These are phyloP conservation scores for Globisporangium barbulae DNA, from an alignment of 352 stramenopile genomes.

Conservation along the genomic window DNA sequence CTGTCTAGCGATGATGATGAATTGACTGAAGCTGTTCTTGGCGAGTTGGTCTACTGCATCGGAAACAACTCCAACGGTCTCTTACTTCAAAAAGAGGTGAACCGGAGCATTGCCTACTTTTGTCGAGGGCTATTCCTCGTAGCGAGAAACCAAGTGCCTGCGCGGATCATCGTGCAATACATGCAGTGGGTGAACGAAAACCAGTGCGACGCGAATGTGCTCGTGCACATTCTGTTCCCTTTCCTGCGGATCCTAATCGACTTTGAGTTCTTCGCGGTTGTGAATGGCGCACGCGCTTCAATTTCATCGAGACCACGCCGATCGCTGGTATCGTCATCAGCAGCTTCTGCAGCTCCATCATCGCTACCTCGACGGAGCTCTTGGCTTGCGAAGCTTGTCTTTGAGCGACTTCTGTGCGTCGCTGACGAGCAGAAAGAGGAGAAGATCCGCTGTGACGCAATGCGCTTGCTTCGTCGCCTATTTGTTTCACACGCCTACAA, in stretches of 20 bases:
- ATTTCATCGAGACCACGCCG: background rate
- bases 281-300: slow-evolving; percentile 36
- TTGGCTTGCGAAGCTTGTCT: slow-evolving; percentile 59
- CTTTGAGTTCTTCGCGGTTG: slow-evolving; percentile 63
- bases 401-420: slow-evolving; percentile 48
- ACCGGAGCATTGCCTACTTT: slow-evolving; percentile 55
- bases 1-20: slow-evolving; percentile 29
- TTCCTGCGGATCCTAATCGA: slow-evolving; percentile 65
- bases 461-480: slow-evolving; percentile 55
- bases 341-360: background rate
- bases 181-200: slow-evolving; percentile 37
- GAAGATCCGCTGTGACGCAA: slow-evolving; percentile 48
- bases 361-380: background rate
- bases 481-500: slow-evolving; percentile 66
- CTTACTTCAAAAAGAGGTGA: slow-evolving; percentile 61
- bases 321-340: background rate
- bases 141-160: slow-evolving; percentile 37
- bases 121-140: slow-evolving; percentile 58
- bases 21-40: slow-evolving; percentile 41
- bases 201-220: slow-evolving; percentile 42
- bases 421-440: slow-evolving; percentile 58
- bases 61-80: slow-evolving; percentile 34
- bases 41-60: slow-evolving; percentile 35
- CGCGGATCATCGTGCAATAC: slow-evolving; percentile 39
- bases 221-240: slow-evolving; percentile 64